phyloP scores from a whole-genome alignment of 352 stramenopile species.

The Pythium biforme region DNA sequence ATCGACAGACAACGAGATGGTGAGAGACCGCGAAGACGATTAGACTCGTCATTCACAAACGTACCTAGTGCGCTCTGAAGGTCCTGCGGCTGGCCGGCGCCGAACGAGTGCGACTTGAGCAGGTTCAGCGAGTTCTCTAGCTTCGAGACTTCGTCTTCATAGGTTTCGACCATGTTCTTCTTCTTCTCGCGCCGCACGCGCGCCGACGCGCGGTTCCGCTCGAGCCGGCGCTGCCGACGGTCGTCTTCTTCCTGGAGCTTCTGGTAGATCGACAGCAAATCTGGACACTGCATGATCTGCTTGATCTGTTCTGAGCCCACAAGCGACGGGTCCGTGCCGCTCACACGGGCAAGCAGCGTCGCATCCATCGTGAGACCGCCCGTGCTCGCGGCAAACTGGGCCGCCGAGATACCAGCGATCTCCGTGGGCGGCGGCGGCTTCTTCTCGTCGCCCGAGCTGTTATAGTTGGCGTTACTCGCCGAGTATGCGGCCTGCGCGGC shows the following conservation, averaged over 20 bases:
- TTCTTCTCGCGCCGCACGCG: constrained; percentile 86
- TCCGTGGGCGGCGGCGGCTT: constrained; percentile 40
- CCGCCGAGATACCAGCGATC: constrained; percentile 61
- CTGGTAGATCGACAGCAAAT: constrained; percentile 87
- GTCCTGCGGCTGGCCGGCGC: constrained; percentile 59
- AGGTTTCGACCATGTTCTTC: constrained; percentile 87
- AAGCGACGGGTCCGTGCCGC: constrained; percentile 68
- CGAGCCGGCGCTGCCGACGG: constrained; percentile 65
- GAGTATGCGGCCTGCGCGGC: constrained; percentile 14
- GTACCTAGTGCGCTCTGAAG: constrained; percentile 69
- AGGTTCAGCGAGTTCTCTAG: constrained; percentile 82
- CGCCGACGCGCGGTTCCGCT: constrained; percentile 79
- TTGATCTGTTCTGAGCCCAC: constrained; percentile 86
- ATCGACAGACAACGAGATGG: neutral
- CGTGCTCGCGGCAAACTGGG: constrained; percentile 80
- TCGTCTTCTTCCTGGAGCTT: constrained; percentile 88
- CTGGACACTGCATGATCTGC: constrained; percentile 83
- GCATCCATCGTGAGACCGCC: constrained; percentile 79
- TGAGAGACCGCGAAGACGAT: neutral
- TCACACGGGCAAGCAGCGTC: constrained; percentile 74
- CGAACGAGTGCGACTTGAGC: constrained; percentile 76
- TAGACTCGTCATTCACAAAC: constrained; percentile 1
- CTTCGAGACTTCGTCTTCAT: constrained; percentile 84
- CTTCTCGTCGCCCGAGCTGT: constrained; percentile 33
- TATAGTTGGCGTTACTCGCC: constrained; percentile 25